Evolutionary conservation across 352 stramenopile genomes (phyloP).

Genomic region (Phytophthora sansomeana): DNA sequence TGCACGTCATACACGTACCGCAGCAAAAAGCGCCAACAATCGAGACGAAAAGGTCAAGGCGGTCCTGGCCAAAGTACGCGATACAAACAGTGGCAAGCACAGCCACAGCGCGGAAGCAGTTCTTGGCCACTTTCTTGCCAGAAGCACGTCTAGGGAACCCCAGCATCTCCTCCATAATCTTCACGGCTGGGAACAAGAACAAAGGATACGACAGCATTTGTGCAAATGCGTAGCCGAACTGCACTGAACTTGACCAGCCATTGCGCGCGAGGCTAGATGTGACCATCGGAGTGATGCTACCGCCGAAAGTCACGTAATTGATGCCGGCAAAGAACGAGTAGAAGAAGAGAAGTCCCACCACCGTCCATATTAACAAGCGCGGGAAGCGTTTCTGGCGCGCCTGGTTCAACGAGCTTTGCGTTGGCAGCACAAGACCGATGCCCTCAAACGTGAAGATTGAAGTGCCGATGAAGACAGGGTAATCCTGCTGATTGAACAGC

Average conservation of each 20-base stretch:
- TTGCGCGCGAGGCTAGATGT: conserved; percentile 78
- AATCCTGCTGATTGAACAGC: conserved; percentile 79
- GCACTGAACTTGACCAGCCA: conserved; percentile 77
- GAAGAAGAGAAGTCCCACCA: conserved; percentile 78
- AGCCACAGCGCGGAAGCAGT: conserved; percentile 68
- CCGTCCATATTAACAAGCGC: conserved; percentile 60
- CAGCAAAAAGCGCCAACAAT: conserved; percentile 86
- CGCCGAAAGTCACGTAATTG: conserved; percentile 85
- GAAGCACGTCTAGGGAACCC: conserved; percentile 73
- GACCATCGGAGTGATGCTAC: conserved; percentile 68
- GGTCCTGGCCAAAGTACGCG: conserved; percentile 79
- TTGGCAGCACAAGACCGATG: conserved; percentile 83
- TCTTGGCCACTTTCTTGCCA: conserved; percentile 78
- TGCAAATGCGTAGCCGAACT: conserved; percentile 81
- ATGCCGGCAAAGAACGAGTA: conserved; percentile 85
- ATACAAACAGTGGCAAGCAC: conserved; percentile 74
- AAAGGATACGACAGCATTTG: conserved; percentile 83
- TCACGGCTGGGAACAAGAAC: conserved; percentile 82
- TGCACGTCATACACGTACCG: conserved; percentile 47
- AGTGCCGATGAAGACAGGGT: conserved; percentile 82
- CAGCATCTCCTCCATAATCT: conserved; percentile 88
- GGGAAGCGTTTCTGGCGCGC: conserved; percentile 74
- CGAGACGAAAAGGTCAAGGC: conserved; percentile 84
- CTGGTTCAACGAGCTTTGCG: conserved; percentile 70
- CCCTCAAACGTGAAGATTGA: conserved; percentile 86